Evolutionary conservation across 176 grass and related monocot genomes (phyloP), one percentile per base, ranked within the genome.

Genomic region (Hordeum marinum): DNA sequence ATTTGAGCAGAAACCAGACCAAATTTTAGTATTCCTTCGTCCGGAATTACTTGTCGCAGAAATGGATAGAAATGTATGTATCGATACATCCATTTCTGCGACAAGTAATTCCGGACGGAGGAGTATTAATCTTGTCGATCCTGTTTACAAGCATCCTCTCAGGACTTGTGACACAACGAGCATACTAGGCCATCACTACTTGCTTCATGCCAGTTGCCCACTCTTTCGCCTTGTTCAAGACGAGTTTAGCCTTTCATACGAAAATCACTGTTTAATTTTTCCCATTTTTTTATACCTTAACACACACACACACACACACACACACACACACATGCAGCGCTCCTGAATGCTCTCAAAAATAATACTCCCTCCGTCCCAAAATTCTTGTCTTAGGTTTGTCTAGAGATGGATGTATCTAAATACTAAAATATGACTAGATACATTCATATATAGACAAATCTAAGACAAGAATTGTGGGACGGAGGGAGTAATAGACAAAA

Each of bases 71-170:
- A 17, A 13, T 50, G 17, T 13, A 50, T 15, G 46, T 50, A 46
- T 46, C 14, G 43, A 46, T 46, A 46, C 3, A 46, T 48, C 45
- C 45, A 48, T 48, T 48, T 15, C 13, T 0, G 4, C 12, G 45
- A 48, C 46, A 50, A 50, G 14, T 50, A 50, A 50, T 50, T 50
- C 46, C 14, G 13, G 46, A 50, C 14, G 14, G 14, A 50, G 4
- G 46, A 50, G 13, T 60, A 48, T 63, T 75, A 32, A 36, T 84
- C 55, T 63, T 11, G 6, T 57, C 39, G 34, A 27, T 43, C 57
- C 68, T 75, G 20, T 80, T 80, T 80, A 35, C 61, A 66, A 21
- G 20, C 20, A 74, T 83, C 39, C 82, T 63, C 39, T 73, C 69
- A 62, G 17, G 69, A 32, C 37, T 73, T 1, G 27, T 73, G 25